Evolutionary conservation across 441 rosid species (phyloP).

Genomic region (Rhodomyrtus psidioides): DNA sequence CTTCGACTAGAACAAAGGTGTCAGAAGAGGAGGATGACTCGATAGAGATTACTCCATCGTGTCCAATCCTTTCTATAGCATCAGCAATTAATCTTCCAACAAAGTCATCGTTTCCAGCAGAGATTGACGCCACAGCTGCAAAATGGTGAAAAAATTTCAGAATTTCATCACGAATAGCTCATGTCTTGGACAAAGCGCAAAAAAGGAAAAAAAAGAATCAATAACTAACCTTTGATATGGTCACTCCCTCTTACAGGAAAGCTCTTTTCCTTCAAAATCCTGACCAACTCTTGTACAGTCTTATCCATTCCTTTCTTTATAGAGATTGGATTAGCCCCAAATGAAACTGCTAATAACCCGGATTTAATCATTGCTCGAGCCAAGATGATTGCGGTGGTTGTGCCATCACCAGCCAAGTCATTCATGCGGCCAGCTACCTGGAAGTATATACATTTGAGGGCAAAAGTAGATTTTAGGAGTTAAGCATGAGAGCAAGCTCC

Average conservation of each 20-base stretch:
- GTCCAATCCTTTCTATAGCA: conserved; percentile 71
- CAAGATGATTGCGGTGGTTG: conserved; percentile 78
- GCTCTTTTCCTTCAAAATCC: conserved; percentile 49
- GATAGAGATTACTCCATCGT: conserved; percentile 78
- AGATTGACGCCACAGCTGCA: conserved; percentile 39
- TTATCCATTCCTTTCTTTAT: conserved; percentile 39
- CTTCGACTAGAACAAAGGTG: conserved; percentile 67
- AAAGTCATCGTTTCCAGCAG: conserved; percentile 89
- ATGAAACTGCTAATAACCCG: conserved; percentile 65
- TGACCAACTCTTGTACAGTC: conserved; percentile 61
- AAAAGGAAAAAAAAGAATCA: not conserved
- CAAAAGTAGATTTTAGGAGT: not conserved
- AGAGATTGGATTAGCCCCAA: conserved; percentile 83
- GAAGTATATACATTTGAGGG: not conserved
- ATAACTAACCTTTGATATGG: conserved; percentile 51
- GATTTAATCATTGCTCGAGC: conserved; percentile 78
- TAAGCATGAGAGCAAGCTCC: not conserved
- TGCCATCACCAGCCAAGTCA: conserved; percentile 88
- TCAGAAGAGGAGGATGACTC: conserved; percentile 73
- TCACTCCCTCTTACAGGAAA: conserved; percentile 53
- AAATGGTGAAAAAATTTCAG: not conserved
- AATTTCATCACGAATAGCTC: not conserved
- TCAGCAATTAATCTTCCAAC: conserved; percentile 75
- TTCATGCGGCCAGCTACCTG: conserved; percentile 88
- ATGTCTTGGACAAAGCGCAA: not conserved